Evolutionary conservation across 345 rosid genomes (phyloP), one percentile per base, ranked within the genome.

Genomic region (Eucalyptus erythrocorys): DNA sequence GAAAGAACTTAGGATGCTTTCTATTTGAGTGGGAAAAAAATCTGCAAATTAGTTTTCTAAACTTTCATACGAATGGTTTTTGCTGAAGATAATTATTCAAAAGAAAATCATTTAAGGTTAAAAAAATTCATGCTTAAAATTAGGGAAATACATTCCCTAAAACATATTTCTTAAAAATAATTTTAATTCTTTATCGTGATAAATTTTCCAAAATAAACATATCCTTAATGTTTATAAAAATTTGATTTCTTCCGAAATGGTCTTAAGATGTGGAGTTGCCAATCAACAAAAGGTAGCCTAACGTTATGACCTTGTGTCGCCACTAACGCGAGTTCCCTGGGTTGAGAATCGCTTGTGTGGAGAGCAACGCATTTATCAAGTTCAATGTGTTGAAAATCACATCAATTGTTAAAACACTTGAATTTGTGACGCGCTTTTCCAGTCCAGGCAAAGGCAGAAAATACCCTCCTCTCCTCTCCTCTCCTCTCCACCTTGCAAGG

Each of bases 121-220:
- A 27, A 26, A 59, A 59, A 59, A 11, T 11, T 3, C 43, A 34
- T 68, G 11, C 40, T 68, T 68, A 32, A 68, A 68, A 16, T 17
- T 16, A 34, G 43, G 42, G 37, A 68, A 68, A 9, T 34, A 3
- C 3, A 68, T 68, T 68, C 13, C 13, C 4, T 68, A 68, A 3
- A 8, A 68, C 40, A 34, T 68, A 4, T 66, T 68, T 68, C 6
- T 34, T 32, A 0, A 66, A 27, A 66, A 4, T n/a, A 13, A 13
- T 14, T 66, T 32, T 4, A 14, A 15, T 8, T 16, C 0, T 68
- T 8, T 68, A 4, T 1, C 7, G 0, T 2, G 80, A 17, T 68
- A 34, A 68, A 34, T 68, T 34, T 34, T 9, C 43, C 22, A 68
- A 68, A 68, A 34, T 34, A 68, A 17, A 34, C 1, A 68, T 34